A percentile compares a stretch with the other conserved stretches of the same genome.
Evolutionary conservation across 139 green algal genomes (phyloP).

Genomic region (Chara braunii): DNA sequence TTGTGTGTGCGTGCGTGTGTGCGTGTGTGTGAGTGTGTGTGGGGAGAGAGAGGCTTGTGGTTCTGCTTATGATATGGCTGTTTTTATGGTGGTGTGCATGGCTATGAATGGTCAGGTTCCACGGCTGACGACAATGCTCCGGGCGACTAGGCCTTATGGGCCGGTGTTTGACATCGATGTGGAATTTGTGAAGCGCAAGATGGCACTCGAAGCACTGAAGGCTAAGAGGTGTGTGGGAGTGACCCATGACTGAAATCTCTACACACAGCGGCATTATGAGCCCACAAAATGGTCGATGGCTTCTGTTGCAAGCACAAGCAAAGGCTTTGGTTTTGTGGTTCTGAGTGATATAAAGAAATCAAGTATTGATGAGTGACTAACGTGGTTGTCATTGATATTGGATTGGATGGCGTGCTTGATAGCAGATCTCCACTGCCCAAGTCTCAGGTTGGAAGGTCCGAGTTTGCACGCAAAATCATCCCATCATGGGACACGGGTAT

Average conservation of each 20-base stretch:
- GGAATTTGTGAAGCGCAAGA: constrained; percentile 1
- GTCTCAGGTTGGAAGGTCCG: constrained; percentile 17
- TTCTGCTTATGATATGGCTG: too few species aligned
- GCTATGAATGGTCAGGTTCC: constrained; percentile 20
- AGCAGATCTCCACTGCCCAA: constrained; percentile 1
- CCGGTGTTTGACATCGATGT: constrained; percentile 1
- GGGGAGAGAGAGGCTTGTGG: not conserved
- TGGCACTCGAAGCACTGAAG: not conserved
- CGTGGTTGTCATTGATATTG: constrained; percentile 3
- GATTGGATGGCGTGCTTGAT: not conserved
- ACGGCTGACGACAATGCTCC: constrained; percentile 21
- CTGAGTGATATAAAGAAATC: not conserved
- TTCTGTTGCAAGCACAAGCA: not conserved
- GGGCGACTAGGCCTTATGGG: not conserved
- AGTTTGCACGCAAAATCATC: constrained; percentile 24
- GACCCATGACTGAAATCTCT: not conserved
- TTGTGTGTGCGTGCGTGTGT: not conserved
- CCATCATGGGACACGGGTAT: constrained; percentile 27
- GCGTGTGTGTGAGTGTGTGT: constrained; percentile 1
- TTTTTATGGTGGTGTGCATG: not conserved
- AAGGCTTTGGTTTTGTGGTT: constrained; percentile 12
- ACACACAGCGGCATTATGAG: too few species aligned
- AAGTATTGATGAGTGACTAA: not conserved
- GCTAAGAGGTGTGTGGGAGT: not conserved
- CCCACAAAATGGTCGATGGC: not conserved